These are phyloP conservation scores for Cordyceps cateniannulata DNA, from an alignment of 2,329 filamentous ascomycete genomes.

Conservation along the genomic window DNA sequence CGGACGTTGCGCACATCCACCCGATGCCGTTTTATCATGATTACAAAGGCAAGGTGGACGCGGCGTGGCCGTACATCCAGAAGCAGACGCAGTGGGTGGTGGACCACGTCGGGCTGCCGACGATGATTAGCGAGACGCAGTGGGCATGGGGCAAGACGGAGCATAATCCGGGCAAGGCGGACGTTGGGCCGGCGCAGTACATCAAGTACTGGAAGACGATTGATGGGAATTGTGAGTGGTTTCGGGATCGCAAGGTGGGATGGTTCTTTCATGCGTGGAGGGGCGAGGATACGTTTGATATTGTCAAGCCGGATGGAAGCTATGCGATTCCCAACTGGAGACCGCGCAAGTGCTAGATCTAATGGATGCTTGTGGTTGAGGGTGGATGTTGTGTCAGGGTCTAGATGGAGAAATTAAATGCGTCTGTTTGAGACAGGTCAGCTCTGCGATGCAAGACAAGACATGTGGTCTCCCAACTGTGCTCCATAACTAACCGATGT, in stretches of 20 bases:
- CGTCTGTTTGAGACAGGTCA: no score
- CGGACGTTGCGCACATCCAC: constrained; percentile 18
- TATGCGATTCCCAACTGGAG: constrained; percentile 18
- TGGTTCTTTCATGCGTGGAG: constrained; percentile 19
- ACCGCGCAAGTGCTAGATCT: constrained; percentile 14
- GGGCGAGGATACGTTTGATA: constrained; percentile 17
- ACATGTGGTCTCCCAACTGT: no score
- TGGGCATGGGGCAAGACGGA: constrained; percentile 17
- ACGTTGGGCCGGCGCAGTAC: constrained; percentile 15
- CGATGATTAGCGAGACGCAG: constrained; percentile 17
- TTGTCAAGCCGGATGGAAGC: constrained; percentile 15
- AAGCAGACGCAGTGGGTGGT: constrained; percentile 15
- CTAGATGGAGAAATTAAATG: background rate
- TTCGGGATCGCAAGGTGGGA: constrained; percentile 15
- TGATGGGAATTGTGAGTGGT: constrained; percentile 18
- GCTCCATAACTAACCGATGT: no score
- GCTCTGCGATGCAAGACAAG: no score
- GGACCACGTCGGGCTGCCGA: constrained; percentile 15
- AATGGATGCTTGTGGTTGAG: no score
- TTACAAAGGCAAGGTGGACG: constrained; percentile 11
- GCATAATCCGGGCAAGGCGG: constrained; percentile 15
- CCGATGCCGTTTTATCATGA: constrained; percentile 19
- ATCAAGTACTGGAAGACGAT: constrained; percentile 16
- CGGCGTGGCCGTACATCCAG: constrained; percentile 17
- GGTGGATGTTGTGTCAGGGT: no score